Conservation (phyloP, 2,329 filamentous ascomycete genomes). For the Canariomyces notabilis region DNA sequence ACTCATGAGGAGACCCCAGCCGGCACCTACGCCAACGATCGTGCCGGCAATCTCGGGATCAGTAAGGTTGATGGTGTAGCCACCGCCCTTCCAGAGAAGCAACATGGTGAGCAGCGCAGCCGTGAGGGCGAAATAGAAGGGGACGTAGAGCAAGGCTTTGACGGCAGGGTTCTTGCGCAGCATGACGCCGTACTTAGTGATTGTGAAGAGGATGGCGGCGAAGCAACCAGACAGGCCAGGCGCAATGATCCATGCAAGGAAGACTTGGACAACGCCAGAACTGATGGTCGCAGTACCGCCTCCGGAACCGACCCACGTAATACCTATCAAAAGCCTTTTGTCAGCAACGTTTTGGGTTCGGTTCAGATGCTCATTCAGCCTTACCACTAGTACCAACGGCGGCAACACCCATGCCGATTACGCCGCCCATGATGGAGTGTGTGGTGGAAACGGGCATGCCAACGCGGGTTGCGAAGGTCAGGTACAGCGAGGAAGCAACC, state of each 20-base stretch:
- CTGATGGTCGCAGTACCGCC: conserved; percentile 34
- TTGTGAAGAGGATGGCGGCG: conserved; percentile 48
- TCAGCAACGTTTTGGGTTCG: background rate
- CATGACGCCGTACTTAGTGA: conserved; percentile 54
- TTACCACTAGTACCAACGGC: conserved; percentile 44
- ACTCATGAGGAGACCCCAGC: conserved; percentile 43
- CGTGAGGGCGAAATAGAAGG: conserved; percentile 54
- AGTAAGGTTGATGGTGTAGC: conserved; percentile 43
- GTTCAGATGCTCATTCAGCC: background rate
- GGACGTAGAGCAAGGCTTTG: conserved; percentile 48
- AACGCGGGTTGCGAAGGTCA: conserved; percentile 51
- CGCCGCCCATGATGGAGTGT: conserved; percentile 55
- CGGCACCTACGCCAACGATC: conserved; percentile 49
- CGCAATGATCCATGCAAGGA: conserved; percentile 57
- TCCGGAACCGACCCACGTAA: conserved; percentile 49
- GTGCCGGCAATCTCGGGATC: conserved; percentile 46
- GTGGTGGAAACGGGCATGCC: conserved; percentile 58
- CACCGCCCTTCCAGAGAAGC: conserved; percentile 52
- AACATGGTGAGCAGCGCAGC: conserved; percentile 53
- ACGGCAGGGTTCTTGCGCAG: conserved; percentile 48
- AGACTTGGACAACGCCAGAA: conserved; percentile 53
- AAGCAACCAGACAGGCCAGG: conserved; percentile 51
- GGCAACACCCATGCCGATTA: conserved; percentile 56
- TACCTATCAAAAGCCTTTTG: conserved; percentile 2
- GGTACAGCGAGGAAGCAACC: conserved; percentile 47